Evolutionary conservation across 441 rosid species (phyloP), one percentile per base, ranked within the genome.

Genomic region (Melastoma candidum): DNA sequence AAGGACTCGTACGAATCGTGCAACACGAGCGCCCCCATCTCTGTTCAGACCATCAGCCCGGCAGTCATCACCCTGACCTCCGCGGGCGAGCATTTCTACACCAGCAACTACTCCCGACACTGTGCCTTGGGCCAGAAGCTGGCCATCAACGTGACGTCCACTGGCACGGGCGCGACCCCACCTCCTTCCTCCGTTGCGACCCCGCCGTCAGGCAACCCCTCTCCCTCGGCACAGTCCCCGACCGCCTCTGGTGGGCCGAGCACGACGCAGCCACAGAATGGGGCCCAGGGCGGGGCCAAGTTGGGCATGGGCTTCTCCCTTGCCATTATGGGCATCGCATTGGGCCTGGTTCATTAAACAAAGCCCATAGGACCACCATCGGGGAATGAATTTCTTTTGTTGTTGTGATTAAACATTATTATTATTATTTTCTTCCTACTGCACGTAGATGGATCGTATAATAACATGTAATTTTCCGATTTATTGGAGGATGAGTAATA

Each of bases 71-170:
- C 43, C 52, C 71, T 81, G 22, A 65, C 63, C 32, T 7, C 61
- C 11, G 3, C 61, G 0, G 83, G 87, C 5, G 61, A 45, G 7
- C 71, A 68, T 43, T 76, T 61, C 59, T 81, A 46, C 62, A 57
- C 73, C 14, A 73, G 80, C 64, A 59, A 48, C 5, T 10, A 63
- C 27, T 0, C 60, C 1, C 45, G 56, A 39, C 81, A 70, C 60
- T 78, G 87, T 46, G 1, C 50, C 7, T 46, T 13, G 0, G 79
- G 81, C 54, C 83, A 81, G 47, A 75, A 72, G 60, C 49, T 81
- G 1, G 55, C 63, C 56, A 53, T 81, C 46, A 72, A 61, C 47
- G 81, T 72, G 44, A 14, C 53, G 48, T 6, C 36, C 26, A 8
- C 53, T 46, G 13, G 75, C 43, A 4, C 26, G 3, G 7, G 46